phyloP scores from a whole-genome alignment of 2,329 filamentous ascomycete species.

The Hymenoscyphus salicellus region DNA sequence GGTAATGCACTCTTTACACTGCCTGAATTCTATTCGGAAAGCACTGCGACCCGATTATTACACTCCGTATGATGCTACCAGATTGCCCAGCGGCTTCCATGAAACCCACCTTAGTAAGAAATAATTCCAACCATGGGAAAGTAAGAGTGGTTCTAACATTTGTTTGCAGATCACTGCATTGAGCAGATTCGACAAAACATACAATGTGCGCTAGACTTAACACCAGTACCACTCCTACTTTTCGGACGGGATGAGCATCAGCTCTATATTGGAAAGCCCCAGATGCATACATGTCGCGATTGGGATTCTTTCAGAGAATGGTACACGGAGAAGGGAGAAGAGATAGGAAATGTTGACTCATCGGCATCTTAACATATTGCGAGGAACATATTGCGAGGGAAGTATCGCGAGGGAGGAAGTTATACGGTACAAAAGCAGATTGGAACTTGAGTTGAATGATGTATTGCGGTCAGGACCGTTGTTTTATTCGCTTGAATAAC shows the following conservation, averaged over 20 bases:
- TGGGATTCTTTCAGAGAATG: slow-evolving; percentile 19
- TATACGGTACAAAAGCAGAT: neutral
- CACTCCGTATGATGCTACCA: slow-evolving; percentile 10
- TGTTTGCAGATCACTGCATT: slow-evolving; percentile 21
- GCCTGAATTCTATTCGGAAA: slow-evolving; percentile 22
- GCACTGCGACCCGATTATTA: slow-evolving; percentile 22
- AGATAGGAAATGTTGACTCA: slow-evolving; percentile 11
- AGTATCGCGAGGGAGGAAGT: neutral
- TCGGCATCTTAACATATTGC: neutral
- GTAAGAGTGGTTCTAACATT: neutral
- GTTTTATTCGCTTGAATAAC: neutral
- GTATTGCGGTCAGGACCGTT: neutral
- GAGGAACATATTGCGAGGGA: neutral
- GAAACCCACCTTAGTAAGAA: slow-evolving; percentile 16
- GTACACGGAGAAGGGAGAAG: slow-evolving; percentile 21
- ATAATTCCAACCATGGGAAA: neutral
- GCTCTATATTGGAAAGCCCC: slow-evolving; percentile 18
- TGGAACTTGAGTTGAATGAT: neutral
- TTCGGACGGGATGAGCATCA: slow-evolving; percentile 13
- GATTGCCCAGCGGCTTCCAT: slow-evolving; percentile 12
- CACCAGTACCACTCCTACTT: slow-evolving; percentile 16
- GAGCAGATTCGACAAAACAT: slow-evolving; percentile 24
- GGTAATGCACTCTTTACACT: slow-evolving; percentile 27
- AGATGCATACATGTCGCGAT: slow-evolving; percentile 23
- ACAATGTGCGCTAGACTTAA: slow-evolving; percentile 23